Percentiles rank a stretch among this genome's conserved stretches.
phyloP scores from a whole-genome alignment of 1,139 yeast genomes.

The Meyerozyma sp. region DNA sequence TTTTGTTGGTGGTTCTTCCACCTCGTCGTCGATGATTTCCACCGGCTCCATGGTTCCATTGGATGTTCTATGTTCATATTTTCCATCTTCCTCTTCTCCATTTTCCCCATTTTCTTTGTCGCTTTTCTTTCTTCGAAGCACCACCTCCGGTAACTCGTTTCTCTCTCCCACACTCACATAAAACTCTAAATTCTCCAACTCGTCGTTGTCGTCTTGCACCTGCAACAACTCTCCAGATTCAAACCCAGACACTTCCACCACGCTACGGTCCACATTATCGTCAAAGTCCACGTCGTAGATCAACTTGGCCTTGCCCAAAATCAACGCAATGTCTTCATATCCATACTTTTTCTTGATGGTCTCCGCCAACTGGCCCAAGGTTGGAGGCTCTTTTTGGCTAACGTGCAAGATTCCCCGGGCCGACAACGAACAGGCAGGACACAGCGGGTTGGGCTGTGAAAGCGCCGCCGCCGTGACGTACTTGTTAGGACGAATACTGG shows the following conservation, averaged over 20 bases:
- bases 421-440: slow-evolving; percentile 69
- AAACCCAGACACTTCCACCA: slow-evolving; percentile 51
- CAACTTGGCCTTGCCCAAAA: slow-evolving; percentile 55
- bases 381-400: slow-evolving; percentile 8
- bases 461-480: slow-evolving; percentile 62
- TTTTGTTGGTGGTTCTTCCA: slow-evolving; percentile 8
- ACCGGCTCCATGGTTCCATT: slow-evolving; percentile 13
- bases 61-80: slow-evolving; percentile 8
- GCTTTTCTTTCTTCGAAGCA: slow-evolving; percentile 13
- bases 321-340: slow-evolving; percentile 59
- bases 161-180: slow-evolving; percentile 34
- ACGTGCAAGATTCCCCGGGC: slow-evolving; percentile 39
- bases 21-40: slow-evolving; percentile 14
- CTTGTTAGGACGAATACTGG: slow-evolving; percentile 64
- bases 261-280: slow-evolving; percentile 53
- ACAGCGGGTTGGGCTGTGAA: slow-evolving; percentile 56
- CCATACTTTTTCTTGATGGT: slow-evolving; percentile 42
- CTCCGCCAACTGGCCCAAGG: slow-evolving; percentile 41
- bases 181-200: slow-evolving; percentile 64
- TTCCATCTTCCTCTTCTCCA: slow-evolving; percentile 11
- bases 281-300: slow-evolving; percentile 87
- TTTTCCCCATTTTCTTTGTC: slow-evolving; percentile 10
- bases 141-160: slow-evolving; percentile 19
- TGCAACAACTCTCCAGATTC: slow-evolving; percentile 55
- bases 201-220: slow-evolving; percentile 75